Evolutionary conservation across 352 stramenopile genomes (phyloP).

Genomic region (Pythium biforme): DNA sequence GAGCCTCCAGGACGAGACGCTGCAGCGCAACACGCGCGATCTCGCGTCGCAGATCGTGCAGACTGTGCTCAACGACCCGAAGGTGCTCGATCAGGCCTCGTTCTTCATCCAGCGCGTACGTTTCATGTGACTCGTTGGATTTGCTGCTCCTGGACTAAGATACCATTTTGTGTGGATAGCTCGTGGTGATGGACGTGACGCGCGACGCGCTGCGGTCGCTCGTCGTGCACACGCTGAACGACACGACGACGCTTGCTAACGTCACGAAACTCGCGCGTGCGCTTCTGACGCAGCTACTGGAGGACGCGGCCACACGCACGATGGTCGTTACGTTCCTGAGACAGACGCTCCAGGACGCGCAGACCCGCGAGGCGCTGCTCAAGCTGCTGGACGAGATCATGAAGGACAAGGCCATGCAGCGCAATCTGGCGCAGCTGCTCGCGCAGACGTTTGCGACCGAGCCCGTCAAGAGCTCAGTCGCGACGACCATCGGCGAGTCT

Average conservation of each 20-base stretch:
- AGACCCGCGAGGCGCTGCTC: slow-evolving; percentile 47
- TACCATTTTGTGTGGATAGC: slow-evolving; percentile 28
- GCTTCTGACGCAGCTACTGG: slow-evolving; percentile 42
- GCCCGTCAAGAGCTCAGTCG: slow-evolving; percentile 61
- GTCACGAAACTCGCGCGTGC: slow-evolving; percentile 50
- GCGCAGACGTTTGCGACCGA: slow-evolving; percentile 69
- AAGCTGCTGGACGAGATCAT: slow-evolving; percentile 65
- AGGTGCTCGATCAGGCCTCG: slow-evolving; percentile 79
- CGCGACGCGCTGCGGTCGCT: slow-evolving; percentile 47
- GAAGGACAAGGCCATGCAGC: slow-evolving; percentile 48
- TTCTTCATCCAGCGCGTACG: slow-evolving; percentile 70
- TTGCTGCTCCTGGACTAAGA: too few relatives aligned
- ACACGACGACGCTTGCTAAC: slow-evolving; percentile 51
- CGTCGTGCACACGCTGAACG: slow-evolving; percentile 61
- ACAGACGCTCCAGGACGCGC: slow-evolving; percentile 45
- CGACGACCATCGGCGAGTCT: slow-evolving; percentile 51
- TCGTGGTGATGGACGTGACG: slow-evolving; percentile 68
- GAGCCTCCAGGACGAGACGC: slow-evolving; percentile 82
- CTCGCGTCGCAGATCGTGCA: slow-evolving; percentile 85
- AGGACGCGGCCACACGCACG: slow-evolving; percentile 54
- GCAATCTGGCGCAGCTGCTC: slow-evolving; percentile 59
- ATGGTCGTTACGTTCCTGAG: slow-evolving; percentile 58
- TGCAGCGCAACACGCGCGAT: slow-evolving; percentile 68
- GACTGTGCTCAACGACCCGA: slow-evolving; percentile 82
- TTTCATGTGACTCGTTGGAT: neutral